Percentiles rank a stretch among this genome's conserved stretches.
Evolutionary conservation across 2,329 filamentous ascomycete species (phyloP).

Genomic region (Fusarium agapanthi): DNA sequence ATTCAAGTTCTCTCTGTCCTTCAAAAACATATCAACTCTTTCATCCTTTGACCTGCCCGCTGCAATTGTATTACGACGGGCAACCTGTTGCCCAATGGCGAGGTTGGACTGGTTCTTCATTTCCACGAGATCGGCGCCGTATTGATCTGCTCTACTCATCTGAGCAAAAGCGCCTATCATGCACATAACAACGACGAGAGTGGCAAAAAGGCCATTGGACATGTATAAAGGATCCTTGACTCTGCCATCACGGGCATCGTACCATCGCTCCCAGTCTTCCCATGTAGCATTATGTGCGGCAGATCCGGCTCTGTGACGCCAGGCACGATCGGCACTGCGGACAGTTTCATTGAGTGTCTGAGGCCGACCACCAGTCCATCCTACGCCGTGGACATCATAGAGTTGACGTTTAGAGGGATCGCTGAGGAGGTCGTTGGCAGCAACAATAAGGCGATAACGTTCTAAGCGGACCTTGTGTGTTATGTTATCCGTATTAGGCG

Average conservation of each 20-base stretch:
- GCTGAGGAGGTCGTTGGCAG: constrained; percentile 88
- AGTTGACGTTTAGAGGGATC: constrained; percentile 79
- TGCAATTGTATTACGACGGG: constrained; percentile 61
- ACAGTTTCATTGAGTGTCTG: constrained; percentile 54
- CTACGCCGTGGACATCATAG: constrained; percentile 83
- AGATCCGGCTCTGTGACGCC: constrained; percentile 59
- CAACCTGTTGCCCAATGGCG: constrained; percentile 69
- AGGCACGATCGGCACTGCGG: constrained; percentile 55
- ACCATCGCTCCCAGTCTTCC: constrained; percentile 96
- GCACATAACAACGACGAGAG: constrained; percentile 73
- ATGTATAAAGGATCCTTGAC: constrained; percentile 68
- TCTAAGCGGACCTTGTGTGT: constrained; percentile 75
- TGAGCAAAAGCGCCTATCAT: constrained; percentile 77
- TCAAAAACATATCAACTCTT: constrained; percentile 80
- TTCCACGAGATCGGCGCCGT: constrained; percentile 70
- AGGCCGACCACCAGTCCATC: constrained; percentile 74
- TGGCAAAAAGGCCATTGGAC: constrained; percentile 80
- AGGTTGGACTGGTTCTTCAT: constrained; percentile 71
- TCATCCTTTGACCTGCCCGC: constrained; percentile 66
- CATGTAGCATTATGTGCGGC: constrained; percentile 84
- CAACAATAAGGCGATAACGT: constrained; percentile 87
- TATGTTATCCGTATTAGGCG: constrained; percentile 30
- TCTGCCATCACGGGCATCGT: constrained; percentile 61
- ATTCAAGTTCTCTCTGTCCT: constrained; percentile 67
- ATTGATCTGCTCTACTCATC: constrained; percentile 71